Percentiles rank a stretch among this genome's conserved stretches.
Evolutionary conservation across 2,329 filamentous ascomycete genomes (phyloP).

Genomic region (Cytospora chrysosperma): DNA sequence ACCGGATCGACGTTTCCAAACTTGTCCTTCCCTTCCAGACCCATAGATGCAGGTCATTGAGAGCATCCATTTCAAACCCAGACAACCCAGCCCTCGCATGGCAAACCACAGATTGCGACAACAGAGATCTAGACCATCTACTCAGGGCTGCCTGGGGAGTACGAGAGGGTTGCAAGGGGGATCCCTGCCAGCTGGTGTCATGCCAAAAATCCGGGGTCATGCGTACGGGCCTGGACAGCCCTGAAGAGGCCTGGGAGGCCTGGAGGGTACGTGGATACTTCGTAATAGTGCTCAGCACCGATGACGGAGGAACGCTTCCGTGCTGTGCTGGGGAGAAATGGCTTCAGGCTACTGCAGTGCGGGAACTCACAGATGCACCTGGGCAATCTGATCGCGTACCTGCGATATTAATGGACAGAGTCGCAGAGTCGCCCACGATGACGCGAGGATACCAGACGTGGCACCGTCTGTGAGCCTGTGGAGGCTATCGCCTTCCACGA

Average conservation of each 20-base stretch:
- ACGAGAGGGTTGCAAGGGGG: neutral
- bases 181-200: neutral
- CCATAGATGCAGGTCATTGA: no score
- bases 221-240: neutral
- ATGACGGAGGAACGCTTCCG: neutral
- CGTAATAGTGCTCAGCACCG: neutral
- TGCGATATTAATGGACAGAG: slow-evolving; percentile 3
- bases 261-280: neutral
- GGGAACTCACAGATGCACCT: neutral
- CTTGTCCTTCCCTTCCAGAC: no score
- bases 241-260: no score
- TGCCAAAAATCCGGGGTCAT: slow-evolving; percentile 4
- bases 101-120: neutral
- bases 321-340: neutral
- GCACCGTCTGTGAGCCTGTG: slow-evolving; percentile 6
- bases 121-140: slow-evolving; percentile 6
- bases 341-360: neutral
- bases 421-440: neutral
- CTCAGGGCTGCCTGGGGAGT: neutral
- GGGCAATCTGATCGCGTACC: slow-evolving; percentile 16
- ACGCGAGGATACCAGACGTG: slow-evolving; percentile 10
- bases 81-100: neutral
- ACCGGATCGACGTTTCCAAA: no score
- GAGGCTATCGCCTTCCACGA: neutral
- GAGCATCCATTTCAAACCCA: no score